A percentile compares a stretch with the other conserved stretches of the same genome.
These are phyloP conservation scores for Acanthamoeba culbertsoni DNA, from an alignment of 208 protist genomes.

Conservation along the genomic window DNA sequence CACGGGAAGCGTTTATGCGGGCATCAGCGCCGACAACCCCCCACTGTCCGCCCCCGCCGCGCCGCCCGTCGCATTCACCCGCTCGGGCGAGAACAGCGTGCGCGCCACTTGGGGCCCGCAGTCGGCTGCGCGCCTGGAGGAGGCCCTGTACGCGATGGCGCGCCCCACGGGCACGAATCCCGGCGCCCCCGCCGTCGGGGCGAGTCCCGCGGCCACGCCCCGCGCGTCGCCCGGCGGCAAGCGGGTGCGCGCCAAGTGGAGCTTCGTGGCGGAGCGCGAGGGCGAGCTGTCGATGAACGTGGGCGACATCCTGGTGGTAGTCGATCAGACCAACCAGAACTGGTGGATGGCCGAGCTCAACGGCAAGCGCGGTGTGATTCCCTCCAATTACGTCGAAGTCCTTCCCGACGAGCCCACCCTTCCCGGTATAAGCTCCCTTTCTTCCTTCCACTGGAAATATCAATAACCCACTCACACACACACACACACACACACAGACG, in stretches of 20 bases:
- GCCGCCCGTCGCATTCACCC: neutral
- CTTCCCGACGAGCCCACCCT: neutral
- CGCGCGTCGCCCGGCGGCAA: neutral
- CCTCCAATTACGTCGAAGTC: neutral
- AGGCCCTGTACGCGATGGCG: neutral
- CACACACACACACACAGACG: too few relatives aligned
- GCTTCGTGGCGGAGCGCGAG: constrained; percentile 13
- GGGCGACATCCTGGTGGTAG: neutral
- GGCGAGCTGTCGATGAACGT: constrained; percentile 37
- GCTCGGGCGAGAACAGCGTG: neutral
- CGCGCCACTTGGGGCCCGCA: neutral
- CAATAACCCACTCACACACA: too few relatives aligned
- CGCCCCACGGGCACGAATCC: neutral
- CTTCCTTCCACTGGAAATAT: too few relatives aligned
- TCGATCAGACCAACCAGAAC: constrained; percentile 36
- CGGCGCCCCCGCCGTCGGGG: neutral
- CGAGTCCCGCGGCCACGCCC: neutral
- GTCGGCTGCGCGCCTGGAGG: neutral
- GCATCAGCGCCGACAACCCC: neutral
- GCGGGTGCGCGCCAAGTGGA: constrained; percentile 25
- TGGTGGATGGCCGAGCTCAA: constrained; percentile 37
- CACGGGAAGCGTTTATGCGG: neutral
- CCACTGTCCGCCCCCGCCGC: neutral
- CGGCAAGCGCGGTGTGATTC: neutral
- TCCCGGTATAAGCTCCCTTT: neutral